Evolutionary conservation across 164 flowering plant species (phyloP).

Genomic region (Kingdonia uniflora): DNA sequence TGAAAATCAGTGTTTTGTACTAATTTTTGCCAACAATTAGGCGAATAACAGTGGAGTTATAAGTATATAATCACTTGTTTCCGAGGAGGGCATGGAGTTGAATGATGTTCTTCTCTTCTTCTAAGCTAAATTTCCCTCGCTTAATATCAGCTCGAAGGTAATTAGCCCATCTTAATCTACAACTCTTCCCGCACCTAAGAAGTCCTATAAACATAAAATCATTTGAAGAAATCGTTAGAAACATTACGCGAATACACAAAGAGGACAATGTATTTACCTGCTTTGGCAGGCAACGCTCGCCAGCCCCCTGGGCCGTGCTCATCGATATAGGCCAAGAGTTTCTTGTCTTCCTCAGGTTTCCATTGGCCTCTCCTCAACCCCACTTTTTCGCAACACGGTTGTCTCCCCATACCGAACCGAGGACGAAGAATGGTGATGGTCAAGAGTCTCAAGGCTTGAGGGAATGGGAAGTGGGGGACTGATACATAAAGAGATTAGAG

Average conservation of each 20-base stretch:
- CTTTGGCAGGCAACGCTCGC: conserved; percentile 94
- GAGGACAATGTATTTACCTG: conserved; percentile 36
- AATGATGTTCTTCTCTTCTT: conserved; percentile 91
- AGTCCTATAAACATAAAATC: conserved; percentile 36
- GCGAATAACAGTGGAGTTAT: too few relatives aligned
- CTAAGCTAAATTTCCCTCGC: conserved; percentile 84
- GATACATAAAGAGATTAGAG: too few relatives aligned
- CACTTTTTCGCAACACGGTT: conserved; percentile 95
- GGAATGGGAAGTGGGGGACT: too few relatives aligned
- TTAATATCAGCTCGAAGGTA: conserved; percentile 89
- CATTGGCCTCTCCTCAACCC: conserved; percentile 96
- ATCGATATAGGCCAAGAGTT: conserved; percentile 61
- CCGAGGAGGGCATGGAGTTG: conserved; percentile 97
- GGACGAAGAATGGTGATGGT: too few relatives aligned
- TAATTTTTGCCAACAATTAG: too few relatives aligned
- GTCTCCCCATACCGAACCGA: conserved; percentile 80
- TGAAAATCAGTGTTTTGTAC: too few relatives aligned
- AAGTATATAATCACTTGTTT: conserved; percentile 51
- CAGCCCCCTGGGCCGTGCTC: conserved; percentile 93
- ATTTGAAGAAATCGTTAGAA: too few relatives aligned
- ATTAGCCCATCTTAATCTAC: conserved; percentile 90
- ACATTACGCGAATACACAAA: too few relatives aligned
- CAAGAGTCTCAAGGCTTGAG: too few relatives aligned
- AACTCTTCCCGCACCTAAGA: conserved; percentile 91
- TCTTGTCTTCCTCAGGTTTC: conserved; percentile 93